Evolutionary conservation across 345 rosid species (phyloP).

Genomic region (Eucalyptus paniculata): DNA sequence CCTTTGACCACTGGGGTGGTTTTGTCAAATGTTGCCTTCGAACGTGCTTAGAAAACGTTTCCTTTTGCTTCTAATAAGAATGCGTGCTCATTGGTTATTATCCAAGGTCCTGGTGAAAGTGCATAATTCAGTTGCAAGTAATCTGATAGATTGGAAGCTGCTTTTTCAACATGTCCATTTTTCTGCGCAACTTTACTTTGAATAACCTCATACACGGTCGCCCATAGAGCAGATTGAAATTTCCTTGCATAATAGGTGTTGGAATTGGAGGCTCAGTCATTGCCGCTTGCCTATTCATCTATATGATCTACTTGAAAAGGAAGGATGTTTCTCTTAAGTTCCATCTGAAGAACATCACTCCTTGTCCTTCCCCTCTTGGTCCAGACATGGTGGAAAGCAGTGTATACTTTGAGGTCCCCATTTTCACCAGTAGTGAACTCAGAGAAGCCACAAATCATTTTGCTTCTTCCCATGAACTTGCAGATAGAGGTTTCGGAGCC

Average conservation of each 20-base stretch:
- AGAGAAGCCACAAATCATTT: slow-evolving; percentile 36
- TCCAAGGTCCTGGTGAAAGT: not conserved
- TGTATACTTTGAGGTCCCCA: slow-evolving; percentile 25
- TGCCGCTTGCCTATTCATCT: not conserved
- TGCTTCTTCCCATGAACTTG: slow-evolving; percentile 22
- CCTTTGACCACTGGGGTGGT: not conserved
- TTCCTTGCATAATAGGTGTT: not conserved
- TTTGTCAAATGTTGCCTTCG: not conserved
- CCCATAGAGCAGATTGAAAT: not conserved
- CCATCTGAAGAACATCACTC: not conserved
- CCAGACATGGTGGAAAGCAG: slow-evolving; percentile 17
- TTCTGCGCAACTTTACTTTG: not conserved
- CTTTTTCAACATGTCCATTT: not conserved
- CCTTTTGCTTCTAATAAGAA: not conserved
- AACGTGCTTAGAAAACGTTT: not conserved
- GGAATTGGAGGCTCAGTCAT: slow-evolving; percentile 10
- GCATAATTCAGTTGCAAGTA: not conserved
- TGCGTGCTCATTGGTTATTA: not conserved
- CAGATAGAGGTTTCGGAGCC: slow-evolving; percentile 54
- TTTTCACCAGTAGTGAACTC: slow-evolving; percentile 38
- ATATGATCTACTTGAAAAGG: not conserved
- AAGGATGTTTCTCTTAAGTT: not conserved
- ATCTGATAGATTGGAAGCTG: not conserved
- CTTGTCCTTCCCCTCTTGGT: slow-evolving; percentile 2
- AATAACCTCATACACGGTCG: not conserved